Evolutionary conservation across 768 basidiomycete genomes (phyloP), one percentile per base, ranked within the genome.

Genomic region (Pleurotus pulmonarius): DNA sequence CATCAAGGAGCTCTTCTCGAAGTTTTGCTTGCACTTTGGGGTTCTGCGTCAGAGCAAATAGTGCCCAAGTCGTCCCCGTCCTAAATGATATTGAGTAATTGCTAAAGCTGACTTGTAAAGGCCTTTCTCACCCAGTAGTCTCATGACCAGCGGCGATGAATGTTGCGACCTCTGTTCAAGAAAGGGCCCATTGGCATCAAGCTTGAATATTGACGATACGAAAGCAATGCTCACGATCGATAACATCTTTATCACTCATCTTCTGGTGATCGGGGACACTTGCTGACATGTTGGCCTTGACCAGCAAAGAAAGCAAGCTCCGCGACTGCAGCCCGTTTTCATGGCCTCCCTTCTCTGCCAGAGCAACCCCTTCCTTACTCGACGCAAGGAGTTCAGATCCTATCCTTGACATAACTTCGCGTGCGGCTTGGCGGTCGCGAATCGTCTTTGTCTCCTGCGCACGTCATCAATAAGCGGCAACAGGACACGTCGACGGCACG

Each of bases 241-340:
- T 40, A 3, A 84, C 77, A 56, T 83, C 83, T 25, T 72, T 70
- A 49, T 85, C 83, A 0, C 74, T 73, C 60, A 85, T 53, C 45
- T 62, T 65, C 61, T 79, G 76, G 13, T 56, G 67, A n/a, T 75
- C 76, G 0, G 75, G 73, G 2, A 81, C 60, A 59, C 82, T 78
- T 0, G 70, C 69, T 3, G 75, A 76, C 73, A 80, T 73, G 62
- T 83, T 84, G 3, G 81, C 80, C 56, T 69, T 73, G 51, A 82
- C 69, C 3, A 69, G 49, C 24, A 69, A 58, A 15, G 76, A 78
- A 16, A 86, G 67, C 13, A 86, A 59, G 65, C 85, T 84, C 9
- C 80, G 74, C 68, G 62, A 71, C 69, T 29, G 55, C 57, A 49
- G 58, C 8, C 25, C 46, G n/a, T 48, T 34, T 20, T 53, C 52